Percentiles rank a stretch among this genome's conserved stretches.
Conservation (phyloP, 129 eudicot genomes). For the Oenanthe sinensis region DNA sequence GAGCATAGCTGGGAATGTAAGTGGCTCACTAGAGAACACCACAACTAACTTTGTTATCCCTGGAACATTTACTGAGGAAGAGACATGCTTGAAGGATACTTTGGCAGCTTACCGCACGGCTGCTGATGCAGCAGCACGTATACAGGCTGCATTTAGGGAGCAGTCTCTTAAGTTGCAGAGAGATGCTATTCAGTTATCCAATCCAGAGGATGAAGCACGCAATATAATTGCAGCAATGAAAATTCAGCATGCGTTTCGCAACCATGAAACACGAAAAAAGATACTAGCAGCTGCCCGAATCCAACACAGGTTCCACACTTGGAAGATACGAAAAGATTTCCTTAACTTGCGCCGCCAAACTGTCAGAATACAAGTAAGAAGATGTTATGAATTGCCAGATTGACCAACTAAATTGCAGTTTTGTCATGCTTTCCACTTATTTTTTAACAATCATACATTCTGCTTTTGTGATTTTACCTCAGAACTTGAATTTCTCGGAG, state of each 20-base stretch:
- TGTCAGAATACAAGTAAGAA: slow-evolving; percentile 78
- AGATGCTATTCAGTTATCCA: slow-evolving; percentile 39
- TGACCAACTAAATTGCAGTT: background rate
- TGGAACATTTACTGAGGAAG: slow-evolving; percentile 54
- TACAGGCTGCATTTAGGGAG: slow-evolving; percentile 91
- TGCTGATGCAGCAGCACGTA: slow-evolving; percentile 99
- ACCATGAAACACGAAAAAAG: slow-evolving; percentile 52
- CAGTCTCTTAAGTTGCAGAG: slow-evolving; percentile 57
- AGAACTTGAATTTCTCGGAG: background rate
- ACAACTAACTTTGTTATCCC: slow-evolving; percentile 29
- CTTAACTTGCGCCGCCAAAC: slow-evolving; percentile 81
- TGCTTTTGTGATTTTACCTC: background rate
- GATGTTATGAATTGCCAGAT: background rate
- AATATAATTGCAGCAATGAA: slow-evolving; percentile 89
- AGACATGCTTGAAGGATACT: slow-evolving; percentile 63
- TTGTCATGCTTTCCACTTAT: background rate
- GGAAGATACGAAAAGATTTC: slow-evolving; percentile 80
- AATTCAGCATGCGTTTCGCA: slow-evolving; percentile 90
- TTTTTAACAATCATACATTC: background rate
- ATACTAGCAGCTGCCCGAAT: slow-evolving; percentile 83
- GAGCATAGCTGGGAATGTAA: slow-evolving; percentile 89
- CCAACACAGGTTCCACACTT: slow-evolving; percentile 77
- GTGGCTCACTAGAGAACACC: slow-evolving; percentile 59
- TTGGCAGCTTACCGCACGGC: slow-evolving; percentile 90
- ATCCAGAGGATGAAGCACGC: slow-evolving; percentile 78